Evolutionary conservation across 768 basidiomycete genomes (phyloP), one percentile per base, ranked within the genome.

Genomic region (Piloderma croceum): DNA sequence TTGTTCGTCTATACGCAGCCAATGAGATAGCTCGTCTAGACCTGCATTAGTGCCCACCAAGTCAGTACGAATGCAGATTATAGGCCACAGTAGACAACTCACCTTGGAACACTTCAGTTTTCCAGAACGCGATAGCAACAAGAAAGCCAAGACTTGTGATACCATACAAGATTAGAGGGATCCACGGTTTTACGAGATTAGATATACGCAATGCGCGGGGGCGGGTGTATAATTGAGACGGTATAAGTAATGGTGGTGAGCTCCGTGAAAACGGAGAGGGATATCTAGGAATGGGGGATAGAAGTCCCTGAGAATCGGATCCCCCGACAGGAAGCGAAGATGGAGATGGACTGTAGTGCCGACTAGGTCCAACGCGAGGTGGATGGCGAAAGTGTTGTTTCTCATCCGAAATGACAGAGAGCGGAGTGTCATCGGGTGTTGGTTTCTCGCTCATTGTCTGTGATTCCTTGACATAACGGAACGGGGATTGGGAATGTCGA

Each of bases 71-170:
- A n/a, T 35, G 19, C 27, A 29, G 27, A 9, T 9, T 29, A 15
- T 9, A 9, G 9, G 15, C 15, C 27, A 15, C 9, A 9, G 27
- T 9, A 9, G 27, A 9, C 9, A 29, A 69, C 85, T 58, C 53
- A 90, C 91, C 78, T 51, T 74, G 62, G 61, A 96, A 93, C 31
- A 94, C 71, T 56, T 94, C 77, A 17, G 74, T 73, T 61, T 80
- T 81, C 75, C 84, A 93, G 48, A 90, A 78, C 24, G 80, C 83
- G 54, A 92, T 79, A n/a, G 84, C 87, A 34, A 83, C 61, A 24
- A 92, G 54, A 51, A 94, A 90, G 10, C 73, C 79, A 24, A 91
- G 67, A 46, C 73, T 90, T 24, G 88, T 90, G 6, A 81, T 66
- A 13, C 72, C 77, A 66, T 92, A 96, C 38, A 81, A 57, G 43